These are phyloP conservation scores for Colletotrichum sp. DNA, from an alignment of 2,329 filamentous ascomycete species.

Conservation along the genomic window DNA sequence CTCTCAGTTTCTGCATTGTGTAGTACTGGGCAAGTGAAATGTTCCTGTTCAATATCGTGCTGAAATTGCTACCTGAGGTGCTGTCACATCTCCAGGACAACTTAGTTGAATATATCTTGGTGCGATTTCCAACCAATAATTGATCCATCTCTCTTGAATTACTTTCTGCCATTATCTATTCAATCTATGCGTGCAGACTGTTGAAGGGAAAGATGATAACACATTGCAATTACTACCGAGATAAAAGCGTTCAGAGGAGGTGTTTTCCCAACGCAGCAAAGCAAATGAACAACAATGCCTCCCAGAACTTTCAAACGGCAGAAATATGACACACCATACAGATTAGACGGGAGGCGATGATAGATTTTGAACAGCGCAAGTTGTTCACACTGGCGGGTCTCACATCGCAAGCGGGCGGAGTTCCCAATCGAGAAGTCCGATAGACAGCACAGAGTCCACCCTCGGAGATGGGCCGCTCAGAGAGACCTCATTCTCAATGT, in stretches of 20 bases:
- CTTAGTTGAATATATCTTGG: not conserved
- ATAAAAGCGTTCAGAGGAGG: not conserved
- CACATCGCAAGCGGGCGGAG: not conserved
- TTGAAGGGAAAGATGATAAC: rapidly evolving
- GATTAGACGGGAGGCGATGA: rapidly evolving
- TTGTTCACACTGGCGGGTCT: not conserved
- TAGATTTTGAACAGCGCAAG: not conserved
- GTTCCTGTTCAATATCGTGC: not conserved
- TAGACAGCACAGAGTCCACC: rapidly evolving
- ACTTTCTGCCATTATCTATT: not conserved
- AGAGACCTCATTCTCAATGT: not conserved
- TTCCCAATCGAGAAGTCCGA: not conserved
- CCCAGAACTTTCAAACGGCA: not conserved
- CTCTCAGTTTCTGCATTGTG: not conserved
- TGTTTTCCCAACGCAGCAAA: not conserved
- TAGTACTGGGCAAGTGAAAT: not conserved
- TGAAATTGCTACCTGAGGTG: not conserved
- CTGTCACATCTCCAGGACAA: not conserved
- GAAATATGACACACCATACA: not conserved
- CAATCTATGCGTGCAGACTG: not conserved
- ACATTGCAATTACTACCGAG: not conserved
- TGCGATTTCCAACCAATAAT: not conserved
- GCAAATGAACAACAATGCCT: not conserved
- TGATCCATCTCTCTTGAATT: not conserved
- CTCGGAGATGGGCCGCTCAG: not conserved